Conservation (phyloP, 805 yeast genomes). For the Starmerella apis region DNA sequence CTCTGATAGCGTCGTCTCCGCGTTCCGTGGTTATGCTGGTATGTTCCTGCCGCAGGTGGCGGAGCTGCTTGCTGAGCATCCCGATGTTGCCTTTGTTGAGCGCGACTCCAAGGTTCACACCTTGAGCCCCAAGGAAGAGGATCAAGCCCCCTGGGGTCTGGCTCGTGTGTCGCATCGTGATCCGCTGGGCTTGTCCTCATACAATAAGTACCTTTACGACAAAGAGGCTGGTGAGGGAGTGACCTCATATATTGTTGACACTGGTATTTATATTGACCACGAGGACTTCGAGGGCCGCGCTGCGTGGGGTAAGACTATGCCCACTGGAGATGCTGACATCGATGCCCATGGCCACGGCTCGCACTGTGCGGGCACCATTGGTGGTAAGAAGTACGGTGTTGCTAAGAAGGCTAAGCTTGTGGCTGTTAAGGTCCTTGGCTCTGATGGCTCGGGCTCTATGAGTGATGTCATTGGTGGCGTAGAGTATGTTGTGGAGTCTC, state of each 20-base stretch:
- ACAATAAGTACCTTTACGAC: slow-evolving; percentile 52
- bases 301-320: slow-evolving; percentile 45
- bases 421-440: slow-evolving; percentile 50
- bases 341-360: slow-evolving; percentile 53
- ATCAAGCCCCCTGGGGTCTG: slow-evolving; percentile 66
- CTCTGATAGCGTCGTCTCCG: slow-evolving; percentile 14
- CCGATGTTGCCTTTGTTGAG: slow-evolving; percentile 51
- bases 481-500: slow-evolving; percentile 61
- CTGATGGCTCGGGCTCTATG: slow-evolving; percentile 47
- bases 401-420: slow-evolving; percentile 49
- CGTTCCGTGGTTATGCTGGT: slow-evolving; percentile 73
- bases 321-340: slow-evolving; percentile 36
- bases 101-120: slow-evolving; percentile 47
- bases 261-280: slow-evolving; percentile 45
- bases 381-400: slow-evolving; percentile 44
- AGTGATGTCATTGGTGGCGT: slow-evolving; percentile 52
- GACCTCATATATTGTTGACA: slow-evolving; percentile 45
- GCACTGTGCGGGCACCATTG: slow-evolving; percentile 53
- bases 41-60: slow-evolving; percentile 65
- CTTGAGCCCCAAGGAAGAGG: slow-evolving; percentile 41
- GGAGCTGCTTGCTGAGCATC: slow-evolving; percentile 54
- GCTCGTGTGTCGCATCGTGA: slow-evolving; percentile 60
- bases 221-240: slow-evolving; percentile 38
- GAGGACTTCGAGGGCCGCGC: slow-evolving; percentile 49
- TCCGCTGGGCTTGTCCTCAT: slow-evolving; percentile 47